Conservation (phyloP, 257 asterid species). For the Nicotiana undulata region DNA sequence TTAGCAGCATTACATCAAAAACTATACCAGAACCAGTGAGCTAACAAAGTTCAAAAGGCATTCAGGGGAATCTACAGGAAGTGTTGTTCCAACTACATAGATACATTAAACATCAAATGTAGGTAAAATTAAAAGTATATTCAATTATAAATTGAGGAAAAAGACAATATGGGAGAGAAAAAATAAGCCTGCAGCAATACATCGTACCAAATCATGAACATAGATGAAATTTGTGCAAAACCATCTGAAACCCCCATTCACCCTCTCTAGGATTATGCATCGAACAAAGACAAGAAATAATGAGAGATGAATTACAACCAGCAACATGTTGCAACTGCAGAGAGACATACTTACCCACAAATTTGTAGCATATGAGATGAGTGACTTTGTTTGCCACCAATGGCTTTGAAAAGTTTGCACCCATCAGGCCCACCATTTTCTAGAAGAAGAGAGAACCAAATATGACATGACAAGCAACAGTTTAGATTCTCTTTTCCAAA, state of each 20-base stretch:
- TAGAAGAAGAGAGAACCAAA: constrained; percentile 19
- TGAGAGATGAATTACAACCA: not conserved
- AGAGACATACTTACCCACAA: constrained; percentile 55
- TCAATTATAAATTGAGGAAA: not conserved
- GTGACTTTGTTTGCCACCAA: constrained; percentile 76
- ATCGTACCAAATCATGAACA: not conserved
- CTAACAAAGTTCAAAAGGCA: too few species aligned
- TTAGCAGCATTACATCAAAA: too few species aligned
- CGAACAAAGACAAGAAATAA: not conserved
- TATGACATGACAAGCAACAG: not conserved
- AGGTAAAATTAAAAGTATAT: not conserved
- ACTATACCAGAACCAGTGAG: too few species aligned
- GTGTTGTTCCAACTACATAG: too few species aligned
- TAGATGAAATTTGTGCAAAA: not conserved
- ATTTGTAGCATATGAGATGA: constrained; percentile 94
- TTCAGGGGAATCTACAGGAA: too few species aligned
- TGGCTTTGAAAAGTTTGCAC: constrained; percentile 85
- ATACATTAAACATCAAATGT: too few species aligned
- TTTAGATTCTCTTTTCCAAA: not conserved
- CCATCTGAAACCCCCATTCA: not conserved
- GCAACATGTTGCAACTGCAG: not conserved
- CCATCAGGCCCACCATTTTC: constrained; percentile 92
- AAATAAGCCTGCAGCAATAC: not conserved
- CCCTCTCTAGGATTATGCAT: not conserved
- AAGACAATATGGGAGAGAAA: not conserved